phyloP scores from a whole-genome alignment of 805 yeast genomes.

The Lachancea sp. region DNA sequence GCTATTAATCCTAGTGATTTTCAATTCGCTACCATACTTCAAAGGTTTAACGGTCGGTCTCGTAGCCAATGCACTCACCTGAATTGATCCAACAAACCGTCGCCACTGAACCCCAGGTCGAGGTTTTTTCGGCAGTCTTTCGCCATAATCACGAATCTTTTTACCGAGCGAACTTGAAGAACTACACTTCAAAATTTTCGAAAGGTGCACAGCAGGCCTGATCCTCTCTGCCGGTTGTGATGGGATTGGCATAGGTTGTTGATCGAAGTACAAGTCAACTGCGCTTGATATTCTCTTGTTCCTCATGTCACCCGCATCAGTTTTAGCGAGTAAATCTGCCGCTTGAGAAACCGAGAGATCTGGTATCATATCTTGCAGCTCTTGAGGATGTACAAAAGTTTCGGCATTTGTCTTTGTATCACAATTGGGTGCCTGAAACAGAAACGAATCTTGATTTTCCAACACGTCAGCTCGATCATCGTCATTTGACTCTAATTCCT shows the following conservation, averaged over 20 bases:
- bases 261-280: conserved; percentile 37
- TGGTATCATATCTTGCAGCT: conserved; percentile 6
- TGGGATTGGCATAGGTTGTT: neutral
- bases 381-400: conserved; percentile 4
- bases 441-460: conserved; percentile 6
- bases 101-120: conserved; percentile 30
- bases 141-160: conserved; percentile 5
- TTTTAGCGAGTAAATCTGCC: neutral
- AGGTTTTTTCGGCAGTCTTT: conserved; percentile 8
- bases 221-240: neutral
- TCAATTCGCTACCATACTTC: conserved; percentile 39
- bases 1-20: conserved; percentile 34
- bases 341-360: conserved; percentile 4
- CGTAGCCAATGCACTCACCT: conserved; percentile 65
- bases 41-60: conserved; percentile 48
- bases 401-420: conserved; percentile 4
- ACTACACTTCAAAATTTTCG: neutral
- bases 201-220: neutral
- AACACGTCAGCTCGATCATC: conserved; percentile 2
- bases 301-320: conserved; percentile 6
- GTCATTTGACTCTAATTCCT: conserved; percentile 21
- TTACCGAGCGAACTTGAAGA: neutral
- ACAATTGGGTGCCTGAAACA: conserved; percentile 4
- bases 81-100: conserved; percentile 53
- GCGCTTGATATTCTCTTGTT: conserved; percentile 35